phyloP scores from a whole-genome alignment of 805 yeast species.

The Candida insectorum region DNA sequence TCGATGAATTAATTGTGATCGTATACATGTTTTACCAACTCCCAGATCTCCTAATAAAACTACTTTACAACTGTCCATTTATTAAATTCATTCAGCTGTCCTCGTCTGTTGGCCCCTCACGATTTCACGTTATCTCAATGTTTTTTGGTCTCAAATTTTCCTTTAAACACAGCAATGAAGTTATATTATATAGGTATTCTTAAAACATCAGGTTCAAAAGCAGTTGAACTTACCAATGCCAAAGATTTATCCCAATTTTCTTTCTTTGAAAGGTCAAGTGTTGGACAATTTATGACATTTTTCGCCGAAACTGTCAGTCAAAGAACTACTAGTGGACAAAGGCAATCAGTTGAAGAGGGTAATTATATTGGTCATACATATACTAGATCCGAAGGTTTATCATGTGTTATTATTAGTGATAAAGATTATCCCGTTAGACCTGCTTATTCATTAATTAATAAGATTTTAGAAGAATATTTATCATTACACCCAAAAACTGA shows the following conservation, averaged over 20 bases:
- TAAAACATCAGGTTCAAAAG: slow-evolving; percentile 53
- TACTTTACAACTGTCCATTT: slow-evolving; percentile 37
- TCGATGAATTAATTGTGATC: slow-evolving; percentile 54
- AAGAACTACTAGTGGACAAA: slow-evolving; percentile 83
- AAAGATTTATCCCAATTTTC: slow-evolving; percentile 83
- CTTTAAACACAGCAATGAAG: too few species aligned
- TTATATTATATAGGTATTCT: slow-evolving; percentile 86
- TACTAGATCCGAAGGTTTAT: slow-evolving; percentile 83
- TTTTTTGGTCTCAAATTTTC: too few species aligned
- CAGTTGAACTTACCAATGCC: slow-evolving; percentile 75
- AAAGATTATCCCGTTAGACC: slow-evolving; percentile 96
- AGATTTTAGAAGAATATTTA: slow-evolving; percentile 85
- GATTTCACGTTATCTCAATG: too few species aligned
- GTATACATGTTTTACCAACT: slow-evolving; percentile 57
- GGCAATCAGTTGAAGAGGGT: slow-evolving; percentile 93
- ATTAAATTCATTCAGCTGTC: background rate
- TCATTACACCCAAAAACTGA: slow-evolving; percentile 72
- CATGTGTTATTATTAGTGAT: slow-evolving; percentile 90
- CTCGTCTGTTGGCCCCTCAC: too few species aligned
- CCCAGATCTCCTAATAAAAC: slow-evolving; percentile 57
- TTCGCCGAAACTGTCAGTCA: slow-evolving; percentile 87
- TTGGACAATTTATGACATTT: slow-evolving; percentile 91
- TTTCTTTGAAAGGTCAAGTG: slow-evolving; percentile 79
- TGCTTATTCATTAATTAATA: slow-evolving; percentile 89
- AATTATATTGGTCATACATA: slow-evolving; percentile 88